Percentiles rank a stretch among this genome's conserved stretches.
Conservation (phyloP, 2,329 filamentous ascomycete species). For the Penicillium corylophilum region DNA sequence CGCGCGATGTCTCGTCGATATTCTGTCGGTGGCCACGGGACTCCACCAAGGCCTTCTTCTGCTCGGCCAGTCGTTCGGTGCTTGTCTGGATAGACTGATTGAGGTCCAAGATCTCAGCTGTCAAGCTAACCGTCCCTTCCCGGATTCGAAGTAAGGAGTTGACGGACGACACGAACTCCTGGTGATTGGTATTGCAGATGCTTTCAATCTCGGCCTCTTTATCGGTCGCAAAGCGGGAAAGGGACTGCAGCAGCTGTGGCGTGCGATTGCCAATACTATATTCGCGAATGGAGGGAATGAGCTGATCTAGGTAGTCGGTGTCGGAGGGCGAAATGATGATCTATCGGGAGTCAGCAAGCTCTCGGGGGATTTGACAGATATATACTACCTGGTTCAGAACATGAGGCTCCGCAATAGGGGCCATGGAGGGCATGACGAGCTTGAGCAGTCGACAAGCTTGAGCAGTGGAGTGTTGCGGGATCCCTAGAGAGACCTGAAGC, state of each 20-base stretch:
- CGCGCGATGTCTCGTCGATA: conserved; percentile 87
- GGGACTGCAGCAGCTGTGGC: conserved; percentile 70
- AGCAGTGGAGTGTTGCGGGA: background rate
- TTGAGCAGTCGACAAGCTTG: background rate
- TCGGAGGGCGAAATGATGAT: conserved; percentile 91
- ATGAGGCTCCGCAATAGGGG: conserved; percentile 20
- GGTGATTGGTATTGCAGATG: conserved; percentile 92
- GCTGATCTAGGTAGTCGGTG: conserved; percentile 88
- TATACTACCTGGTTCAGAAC: conserved; percentile 22
- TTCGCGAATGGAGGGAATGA: conserved; percentile 93
- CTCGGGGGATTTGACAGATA: too few species aligned
- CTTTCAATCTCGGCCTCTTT: conserved; percentile 89
- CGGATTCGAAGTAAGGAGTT: conserved; percentile 90
- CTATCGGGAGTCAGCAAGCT: conserved; percentile 48
- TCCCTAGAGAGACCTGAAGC: background rate
- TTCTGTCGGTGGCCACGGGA: conserved; percentile 91
- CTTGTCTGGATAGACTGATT: conserved; percentile 95
- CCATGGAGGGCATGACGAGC: conserved; percentile 18
- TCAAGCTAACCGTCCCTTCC: conserved; percentile 84
- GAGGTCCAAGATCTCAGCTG: conserved; percentile 83
- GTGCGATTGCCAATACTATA: conserved; percentile 74
- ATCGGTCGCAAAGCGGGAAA: conserved; percentile 78
- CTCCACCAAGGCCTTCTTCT: conserved; percentile 92
- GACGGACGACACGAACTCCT: conserved; percentile 92
- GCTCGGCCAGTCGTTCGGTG: conserved; percentile 88